phyloP scores from a whole-genome alignment of 2,329 filamentous ascomycete genomes.

The Fusarium coicis region DNA sequence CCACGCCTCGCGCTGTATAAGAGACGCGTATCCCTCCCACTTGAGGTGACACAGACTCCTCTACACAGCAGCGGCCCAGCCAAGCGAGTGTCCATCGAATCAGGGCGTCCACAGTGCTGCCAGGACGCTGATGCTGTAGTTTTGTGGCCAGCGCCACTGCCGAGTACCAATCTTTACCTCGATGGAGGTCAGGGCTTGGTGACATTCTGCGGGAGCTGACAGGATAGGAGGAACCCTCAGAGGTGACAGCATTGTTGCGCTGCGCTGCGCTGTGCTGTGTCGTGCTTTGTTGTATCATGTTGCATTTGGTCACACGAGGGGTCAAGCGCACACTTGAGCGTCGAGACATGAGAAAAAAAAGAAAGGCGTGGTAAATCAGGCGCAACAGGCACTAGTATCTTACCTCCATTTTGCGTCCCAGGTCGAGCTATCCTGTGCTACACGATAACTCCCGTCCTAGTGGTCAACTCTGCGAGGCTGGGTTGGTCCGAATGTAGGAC shows the following conservation, averaged over 20 bases:
- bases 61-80: constrained; percentile 10
- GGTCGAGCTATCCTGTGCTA: background rate
- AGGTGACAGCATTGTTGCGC: constrained; percentile 1
- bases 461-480: constrained; percentile 13
- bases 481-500: background rate
- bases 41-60: constrained; percentile 33
- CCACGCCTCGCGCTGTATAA: constrained; percentile 11
- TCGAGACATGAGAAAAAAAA: background rate
- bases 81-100: constrained; percentile 32
- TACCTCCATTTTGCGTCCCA: constrained; percentile 34
- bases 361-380: background rate
- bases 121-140: constrained; percentile 3
- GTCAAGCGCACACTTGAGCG: constrained; percentile 22
- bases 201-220: constrained; percentile 9
- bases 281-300: background rate
- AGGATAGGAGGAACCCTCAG: background rate
- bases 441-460: constrained; percentile 9
- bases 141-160: constrained; percentile 18
- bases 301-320: constrained; percentile 25
- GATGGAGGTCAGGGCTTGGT: background rate
- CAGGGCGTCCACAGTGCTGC: constrained; percentile 14
- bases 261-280: background rate
- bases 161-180: background rate
- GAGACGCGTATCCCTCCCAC: constrained; percentile 25
- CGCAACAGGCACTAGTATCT: constrained; percentile 17